Evolutionary conservation across 495 filamentous ascomycete genomes (phyloP).

Genomic region (Penicillium chermesinum): DNA sequence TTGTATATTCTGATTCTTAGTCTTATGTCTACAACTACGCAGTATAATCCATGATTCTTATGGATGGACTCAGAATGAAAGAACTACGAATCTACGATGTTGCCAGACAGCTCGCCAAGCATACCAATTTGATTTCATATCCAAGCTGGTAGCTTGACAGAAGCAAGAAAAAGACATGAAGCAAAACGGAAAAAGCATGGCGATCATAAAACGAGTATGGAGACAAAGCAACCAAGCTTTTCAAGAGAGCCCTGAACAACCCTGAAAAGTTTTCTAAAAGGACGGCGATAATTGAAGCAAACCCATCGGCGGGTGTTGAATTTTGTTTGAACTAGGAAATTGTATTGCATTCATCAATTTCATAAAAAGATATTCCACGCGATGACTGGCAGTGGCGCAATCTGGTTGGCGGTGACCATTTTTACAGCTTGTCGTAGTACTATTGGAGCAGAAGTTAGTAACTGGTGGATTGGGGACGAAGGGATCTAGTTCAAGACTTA

Average conservation of each 20-base stretch:
- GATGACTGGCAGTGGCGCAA: constrained; percentile 29
- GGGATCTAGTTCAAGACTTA: constrained; percentile 51
- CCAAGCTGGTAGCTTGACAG: constrained; percentile 28
- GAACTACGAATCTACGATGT: not conserved
- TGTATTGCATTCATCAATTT: constrained; percentile 51
- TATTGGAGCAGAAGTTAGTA: constrained; percentile 41
- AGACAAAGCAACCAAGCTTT: constrained; percentile 25
- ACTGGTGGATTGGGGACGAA: constrained; percentile 36
- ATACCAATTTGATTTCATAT: constrained; percentile 34
- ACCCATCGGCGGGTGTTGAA: constrained; percentile 14
- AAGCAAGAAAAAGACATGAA: constrained; percentile 11
- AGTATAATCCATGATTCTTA: too few species aligned
- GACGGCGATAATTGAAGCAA: constrained; percentile 8
- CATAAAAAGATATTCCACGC: constrained; percentile 43
- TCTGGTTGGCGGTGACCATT: constrained; percentile 33
- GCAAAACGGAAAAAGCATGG: constrained; percentile 6
- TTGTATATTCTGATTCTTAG: too few species aligned
- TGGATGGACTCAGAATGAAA: too few species aligned
- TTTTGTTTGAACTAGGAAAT: constrained; percentile 39
- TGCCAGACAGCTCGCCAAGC: constrained; percentile 10
- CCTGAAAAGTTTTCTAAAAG: constrained; percentile 16
- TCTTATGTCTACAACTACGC: too few species aligned
- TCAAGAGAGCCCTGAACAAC: constrained; percentile 17
- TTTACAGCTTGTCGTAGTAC: constrained; percentile 99
- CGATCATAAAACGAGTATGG: constrained; percentile 22